Conservation (phyloP, 148 eudicot species). For the Rhododendron henanense region DNA sequence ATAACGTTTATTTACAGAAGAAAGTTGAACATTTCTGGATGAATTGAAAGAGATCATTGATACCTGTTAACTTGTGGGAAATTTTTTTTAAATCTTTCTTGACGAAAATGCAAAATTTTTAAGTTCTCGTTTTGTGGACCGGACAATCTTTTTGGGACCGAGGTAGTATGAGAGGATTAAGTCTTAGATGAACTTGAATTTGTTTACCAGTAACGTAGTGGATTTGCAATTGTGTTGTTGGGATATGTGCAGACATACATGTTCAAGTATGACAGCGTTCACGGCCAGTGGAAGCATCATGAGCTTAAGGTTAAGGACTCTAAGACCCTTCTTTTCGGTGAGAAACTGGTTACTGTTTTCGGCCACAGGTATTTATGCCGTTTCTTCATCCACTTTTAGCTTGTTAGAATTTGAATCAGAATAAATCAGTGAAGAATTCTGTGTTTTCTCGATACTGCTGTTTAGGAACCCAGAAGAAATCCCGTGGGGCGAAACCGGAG, state of each 20-base stretch:
- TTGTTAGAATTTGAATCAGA: background rate
- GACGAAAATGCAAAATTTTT: too few relatives aligned
- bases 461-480: conserved; percentile 34
- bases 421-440: background rate
- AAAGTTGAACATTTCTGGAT: too few relatives aligned
- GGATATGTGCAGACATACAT: conserved; percentile 44
- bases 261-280: conserved; percentile 53
- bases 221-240: background rate
- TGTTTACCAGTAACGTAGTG: background rate
- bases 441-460: background rate
- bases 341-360: conserved; percentile 35
- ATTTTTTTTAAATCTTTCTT: too few relatives aligned
- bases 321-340: conserved; percentile 47
- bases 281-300: conserved; percentile 48
- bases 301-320: conserved; percentile 37
- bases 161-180: background rate
- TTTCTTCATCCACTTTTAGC: background rate
- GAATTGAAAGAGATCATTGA: too few relatives aligned
- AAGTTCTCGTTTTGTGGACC: too few relatives aligned
- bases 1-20: too few relatives aligned
- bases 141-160: too few relatives aligned
- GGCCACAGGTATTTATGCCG: conserved; percentile 26
- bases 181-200: background rate
- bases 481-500: conserved; percentile 66
- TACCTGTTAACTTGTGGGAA: too few relatives aligned